Base-by-base conservation (phyloP, 169 alveolate species). In the Plasmodium blacklocki region DNA sequence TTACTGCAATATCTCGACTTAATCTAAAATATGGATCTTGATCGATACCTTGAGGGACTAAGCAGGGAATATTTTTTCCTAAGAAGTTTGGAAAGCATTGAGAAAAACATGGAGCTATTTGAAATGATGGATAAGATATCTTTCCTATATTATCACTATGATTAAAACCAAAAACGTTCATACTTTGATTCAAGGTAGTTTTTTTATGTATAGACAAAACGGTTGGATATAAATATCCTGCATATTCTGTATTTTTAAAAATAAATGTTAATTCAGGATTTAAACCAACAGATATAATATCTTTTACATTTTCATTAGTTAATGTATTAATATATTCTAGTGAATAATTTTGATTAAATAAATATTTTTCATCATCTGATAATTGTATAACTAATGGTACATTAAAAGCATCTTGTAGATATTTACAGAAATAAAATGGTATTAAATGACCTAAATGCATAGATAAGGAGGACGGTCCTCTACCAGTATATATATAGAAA, bases 1-100 rank as follows among this genome's bases (percentile, higher is more conserved):
- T 97, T 18, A 97, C 98, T 7, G 99, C 99, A 18, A 98, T 97
- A 87, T 98, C 99, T 70, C 99, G 94, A 5, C 99, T 98, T 96
- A 98, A 95, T 92, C 99, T 93, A 94, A 99, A 99, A 94, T 98
- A 99, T n/a, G 99, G 99, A 85, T 99, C 99, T 95, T 99, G 99
- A 88, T 99, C 99, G n/a, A 99, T 99, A 2, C 99, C 99, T 91
- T 98, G 97, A 9, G 99, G 99, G 12, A 97, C 97, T 43, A 98
- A 94, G 80, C 99, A 98, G 12, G 97, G 97, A 32, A 98, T 96
- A 73, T 96, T 97, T 54, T 93, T 95, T 58, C 96, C 91, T 73
- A 97, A 97, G 29, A 98, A 96, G 43, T 96, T 97, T 12, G 99
- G 99, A 94, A 97, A 98, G 58, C 99, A 93, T 67, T 96, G 96